Conservation (phyloP, 2,329 filamentous ascomycete species). For the Penicillium oxalicum region DNA sequence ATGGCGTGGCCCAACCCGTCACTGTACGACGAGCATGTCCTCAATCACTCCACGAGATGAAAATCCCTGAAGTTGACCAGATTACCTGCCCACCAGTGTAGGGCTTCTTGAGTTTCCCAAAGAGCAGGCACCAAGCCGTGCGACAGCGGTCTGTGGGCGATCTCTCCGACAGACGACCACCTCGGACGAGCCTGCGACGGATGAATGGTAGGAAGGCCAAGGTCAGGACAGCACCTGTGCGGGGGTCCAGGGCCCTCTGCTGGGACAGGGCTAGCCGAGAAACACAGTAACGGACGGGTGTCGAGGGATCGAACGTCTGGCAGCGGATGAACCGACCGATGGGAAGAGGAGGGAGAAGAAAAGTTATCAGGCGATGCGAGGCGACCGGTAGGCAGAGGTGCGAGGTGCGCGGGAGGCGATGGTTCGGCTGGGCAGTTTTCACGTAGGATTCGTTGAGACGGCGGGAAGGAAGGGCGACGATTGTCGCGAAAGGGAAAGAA, state of each 20-base stretch:
- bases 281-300: conserved; percentile 15
- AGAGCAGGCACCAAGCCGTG: no score
- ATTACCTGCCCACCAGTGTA: no score
- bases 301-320: conserved; percentile 12
- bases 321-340: conserved; percentile 4
- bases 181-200: no score
- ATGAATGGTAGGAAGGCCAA: no score
- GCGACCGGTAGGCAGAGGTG: conserved; percentile 1
- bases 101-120: no score
- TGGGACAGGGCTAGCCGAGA: conserved; percentile 10
- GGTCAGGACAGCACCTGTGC: no score
- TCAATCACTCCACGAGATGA: conserved; percentile 5
- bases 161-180: no score
- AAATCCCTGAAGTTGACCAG: background rate
- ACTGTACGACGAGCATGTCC: conserved; percentile 19
- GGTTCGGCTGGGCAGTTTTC: background rate
- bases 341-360: background rate
- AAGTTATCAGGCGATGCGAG: conserved; percentile 11
- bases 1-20: conserved; percentile 16
- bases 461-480: conserved; percentile 15
- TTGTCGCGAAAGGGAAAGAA: conserved; percentile 12
- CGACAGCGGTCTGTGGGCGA: no score
- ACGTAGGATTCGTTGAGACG: conserved; percentile 6
- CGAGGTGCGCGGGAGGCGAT: conserved; percentile 10
- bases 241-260: background rate